These are phyloP conservation scores for Amanita rubescens DNA, from an alignment of 768 basidiomycete genomes.

Conservation along the genomic window DNA sequence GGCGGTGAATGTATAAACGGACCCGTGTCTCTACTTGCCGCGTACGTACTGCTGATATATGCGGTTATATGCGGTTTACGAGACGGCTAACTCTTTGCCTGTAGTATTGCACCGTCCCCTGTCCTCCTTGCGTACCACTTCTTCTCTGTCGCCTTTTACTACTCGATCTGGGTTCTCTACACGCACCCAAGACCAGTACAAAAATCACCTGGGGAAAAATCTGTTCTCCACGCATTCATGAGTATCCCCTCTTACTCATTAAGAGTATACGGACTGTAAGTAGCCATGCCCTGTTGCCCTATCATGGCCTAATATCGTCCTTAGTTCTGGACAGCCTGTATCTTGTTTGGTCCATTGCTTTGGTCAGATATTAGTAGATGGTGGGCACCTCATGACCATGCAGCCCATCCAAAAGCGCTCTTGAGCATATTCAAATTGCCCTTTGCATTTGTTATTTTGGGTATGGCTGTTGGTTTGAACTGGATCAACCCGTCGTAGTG, in stretches of 20 bases:
- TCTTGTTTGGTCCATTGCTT: conserved; percentile 84
- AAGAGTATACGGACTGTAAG: conserved; percentile 66
- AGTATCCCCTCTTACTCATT: conserved; percentile 63
- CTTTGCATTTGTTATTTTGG: neutral
- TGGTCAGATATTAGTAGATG: conserved; percentile 83
- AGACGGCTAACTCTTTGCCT: neutral
- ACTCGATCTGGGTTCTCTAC: conserved; percentile 89
- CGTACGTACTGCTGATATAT: conserved; percentile 35
- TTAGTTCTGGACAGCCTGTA: conserved; percentile 84
- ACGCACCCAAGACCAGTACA: conserved; percentile 34
- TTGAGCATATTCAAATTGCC: neutral
- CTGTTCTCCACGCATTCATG: conserved; percentile 33
- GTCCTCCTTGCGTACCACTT: conserved; percentile 82
- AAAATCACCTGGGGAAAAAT: conserved; percentile 25
- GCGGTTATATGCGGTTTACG: neutral
- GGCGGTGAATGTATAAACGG: conserved; percentile 86
- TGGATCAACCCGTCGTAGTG: neutral
- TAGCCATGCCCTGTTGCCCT: conserved; percentile 15
- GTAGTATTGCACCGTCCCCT: conserved; percentile 75
- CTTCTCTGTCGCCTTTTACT: conserved; percentile 96
- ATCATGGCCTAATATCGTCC: neutral
- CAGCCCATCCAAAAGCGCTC: neutral
- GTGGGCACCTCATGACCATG: conserved; percentile 38
- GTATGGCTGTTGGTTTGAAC: neutral
- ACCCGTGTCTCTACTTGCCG: conserved; percentile 86